These are phyloP conservation scores for Pleurotus platypus DNA, from an alignment of 768 basidiomycete genomes.

Conservation along the genomic window DNA sequence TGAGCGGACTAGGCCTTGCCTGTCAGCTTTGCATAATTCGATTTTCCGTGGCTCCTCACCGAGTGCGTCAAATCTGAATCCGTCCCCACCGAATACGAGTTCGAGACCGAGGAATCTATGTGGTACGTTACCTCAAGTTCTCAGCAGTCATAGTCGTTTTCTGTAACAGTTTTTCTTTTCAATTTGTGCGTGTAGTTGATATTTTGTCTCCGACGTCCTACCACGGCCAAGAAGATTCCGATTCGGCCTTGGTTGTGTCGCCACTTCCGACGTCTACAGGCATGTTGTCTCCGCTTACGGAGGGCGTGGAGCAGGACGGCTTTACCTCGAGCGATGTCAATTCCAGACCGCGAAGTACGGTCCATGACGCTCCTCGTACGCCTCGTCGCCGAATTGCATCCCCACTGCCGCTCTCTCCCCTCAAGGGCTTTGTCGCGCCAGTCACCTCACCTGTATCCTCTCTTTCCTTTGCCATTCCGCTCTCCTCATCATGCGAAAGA, in stretches of 20 bases:
- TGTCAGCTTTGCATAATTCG: slow-evolving; percentile 6
- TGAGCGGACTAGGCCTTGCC: slow-evolving; percentile 1
- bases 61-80: background rate
- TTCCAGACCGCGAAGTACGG: too few species aligned
- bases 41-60: slow-evolving; percentile 2
- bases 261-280: background rate
- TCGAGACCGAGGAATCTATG: background rate
- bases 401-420: background rate
- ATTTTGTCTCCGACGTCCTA: background rate
- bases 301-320: background rate
- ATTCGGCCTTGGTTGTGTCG: slow-evolving; percentile 4
- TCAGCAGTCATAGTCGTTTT: too few species aligned
- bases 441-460: background rate
- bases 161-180: too few species aligned
- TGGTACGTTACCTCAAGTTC: background rate
- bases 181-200: slow-evolving; percentile 1
- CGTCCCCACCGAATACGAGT: background rate
- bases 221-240: background rate
- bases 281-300: background rate
- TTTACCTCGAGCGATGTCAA: background rate
- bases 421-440: background rate
- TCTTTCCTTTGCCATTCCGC: background rate
- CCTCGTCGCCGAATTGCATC: background rate
- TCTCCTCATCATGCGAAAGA: background rate
- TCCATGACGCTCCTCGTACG: background rate